Evolutionary conservation across 306 rosid species (phyloP).

Genomic region (Luffa aegyptiaca): DNA sequence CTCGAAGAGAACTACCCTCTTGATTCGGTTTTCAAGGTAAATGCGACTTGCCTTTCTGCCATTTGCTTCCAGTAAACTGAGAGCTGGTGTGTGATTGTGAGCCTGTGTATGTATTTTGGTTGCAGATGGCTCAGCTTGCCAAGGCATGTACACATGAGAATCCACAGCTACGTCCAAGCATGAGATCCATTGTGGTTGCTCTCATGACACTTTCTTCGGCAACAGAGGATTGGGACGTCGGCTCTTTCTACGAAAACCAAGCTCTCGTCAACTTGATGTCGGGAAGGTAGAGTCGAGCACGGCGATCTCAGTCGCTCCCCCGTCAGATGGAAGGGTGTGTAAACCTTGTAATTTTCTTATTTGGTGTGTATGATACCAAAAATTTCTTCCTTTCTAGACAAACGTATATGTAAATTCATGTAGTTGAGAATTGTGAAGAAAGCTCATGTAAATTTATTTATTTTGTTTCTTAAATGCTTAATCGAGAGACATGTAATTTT

Average conservation of each 20-base stretch:
- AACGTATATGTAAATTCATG: not conserved
- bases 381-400: not conserved
- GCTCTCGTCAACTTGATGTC: slow-evolving; percentile 59
- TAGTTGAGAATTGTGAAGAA: not conserved
- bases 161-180: slow-evolving; percentile 71
- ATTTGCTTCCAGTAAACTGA: not conserved
- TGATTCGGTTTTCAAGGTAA: slow-evolving; percentile 73
- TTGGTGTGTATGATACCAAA: not conserved
- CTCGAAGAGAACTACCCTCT: slow-evolving; percentile 64
- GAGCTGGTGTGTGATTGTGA: not conserved
- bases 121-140: slow-evolving; percentile 71
- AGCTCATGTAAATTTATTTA: not conserved
- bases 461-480: not conserved
- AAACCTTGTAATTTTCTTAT: not conserved
- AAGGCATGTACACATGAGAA: slow-evolving; percentile 77
- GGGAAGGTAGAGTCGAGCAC: slow-evolving; percentile 48
- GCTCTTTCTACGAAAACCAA: slow-evolving; percentile 58
- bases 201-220: slow-evolving; percentile 73
- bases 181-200: slow-evolving; percentile 82
- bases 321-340: not conserved
- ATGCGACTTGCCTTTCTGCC: not conserved
- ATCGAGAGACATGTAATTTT: not conserved
- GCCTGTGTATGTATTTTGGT: slow-evolving; percentile 8
- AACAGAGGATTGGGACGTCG: slow-evolving; percentile 75
- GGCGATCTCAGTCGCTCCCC: not conserved